Evolutionary conservation across 1,284 basidiomycete genomes (phyloP), one percentile per base, ranked within the genome.

Genomic region (Kwoniella shivajii): DNA sequence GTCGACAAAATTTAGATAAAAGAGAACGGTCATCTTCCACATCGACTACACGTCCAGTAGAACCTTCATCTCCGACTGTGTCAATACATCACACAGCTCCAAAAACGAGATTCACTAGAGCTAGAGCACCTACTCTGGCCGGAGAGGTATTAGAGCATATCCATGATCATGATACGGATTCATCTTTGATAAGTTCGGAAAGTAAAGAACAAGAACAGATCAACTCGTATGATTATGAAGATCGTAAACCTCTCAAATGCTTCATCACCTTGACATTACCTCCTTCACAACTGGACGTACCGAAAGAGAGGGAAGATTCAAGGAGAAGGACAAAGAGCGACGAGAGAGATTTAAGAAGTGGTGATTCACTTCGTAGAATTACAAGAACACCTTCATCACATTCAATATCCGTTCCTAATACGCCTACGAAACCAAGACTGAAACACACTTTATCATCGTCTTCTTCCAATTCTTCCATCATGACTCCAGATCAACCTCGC

Each of bases 91-190:
- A 56, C 34, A 45, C 39, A n/a, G 24, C 36, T 11, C 44, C 42
- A 10, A 26, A 46, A 20, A 49, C 57, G 6, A 46, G 60, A 22
- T 20, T 49, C 5, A 50, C 56, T 3, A 45, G 70, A 42, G 57
- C 68, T 4, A 55, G 74, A 30, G 71, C 74, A 16, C 69, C 68
- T 20, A 76, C 74, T 3, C 58, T 76, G 0, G 74, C 74, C 6
- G 74, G 74, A 5, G 73, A 74, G 50, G 73, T 65, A 0, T 27
- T 69, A 14, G 67, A 68, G 20, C 55, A 63, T 42, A 56, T 9
- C 36, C 30, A 50, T 20, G 46, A 60, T 18, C 31, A 31, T 14
- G 27, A n/a, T 33, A 9, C 22, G 14, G 26, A 33, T 10, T 7
- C 26, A 18, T 24, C 18, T 13, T 45, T 31, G 33, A 22, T 18